These are phyloP conservation scores for Mycena epipterygia DNA, from an alignment of 768 basidiomycete species.

Conservation along the genomic window DNA sequence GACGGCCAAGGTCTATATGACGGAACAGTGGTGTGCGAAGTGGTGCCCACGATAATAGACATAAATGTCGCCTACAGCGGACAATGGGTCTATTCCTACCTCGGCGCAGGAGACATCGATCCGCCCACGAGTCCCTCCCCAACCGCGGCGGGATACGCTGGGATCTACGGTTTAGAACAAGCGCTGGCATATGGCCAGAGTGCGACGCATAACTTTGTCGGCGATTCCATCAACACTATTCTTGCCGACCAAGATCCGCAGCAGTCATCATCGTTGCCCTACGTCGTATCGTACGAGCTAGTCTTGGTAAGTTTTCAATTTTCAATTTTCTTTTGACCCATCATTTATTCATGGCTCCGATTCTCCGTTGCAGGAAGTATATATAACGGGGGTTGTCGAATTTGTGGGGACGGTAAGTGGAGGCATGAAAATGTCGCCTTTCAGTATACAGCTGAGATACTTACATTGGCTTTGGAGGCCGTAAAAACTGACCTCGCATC, in stretches of 20 bases:
- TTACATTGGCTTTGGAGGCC: neutral
- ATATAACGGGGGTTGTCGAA: neutral
- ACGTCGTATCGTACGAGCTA: neutral
- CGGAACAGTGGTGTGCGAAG: neutral
- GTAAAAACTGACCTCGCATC: constrained; percentile 2
- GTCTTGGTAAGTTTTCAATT: neutral
- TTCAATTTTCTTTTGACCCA: neutral
- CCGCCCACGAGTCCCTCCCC: neutral
- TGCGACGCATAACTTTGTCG: neutral
- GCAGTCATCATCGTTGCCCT: neutral
- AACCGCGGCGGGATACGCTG: neutral
- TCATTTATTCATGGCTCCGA: neutral
- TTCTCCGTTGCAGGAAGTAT: neutral
- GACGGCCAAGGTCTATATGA: neutral
- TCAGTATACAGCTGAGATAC: too few relatives aligned
- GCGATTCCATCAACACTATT: neutral
- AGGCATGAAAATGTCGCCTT: neutral
- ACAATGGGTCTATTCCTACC: neutral
- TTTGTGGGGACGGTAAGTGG: constrained; percentile 7
- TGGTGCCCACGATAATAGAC: neutral
- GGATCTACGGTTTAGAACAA: neutral
- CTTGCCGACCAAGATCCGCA: neutral
- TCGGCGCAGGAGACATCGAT: neutral
- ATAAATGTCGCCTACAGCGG: neutral
- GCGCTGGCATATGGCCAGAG: neutral